These are phyloP conservation scores for Atractiella rhizophila DNA, from an alignment of 768 basidiomycete species.

Conservation along the genomic window DNA sequence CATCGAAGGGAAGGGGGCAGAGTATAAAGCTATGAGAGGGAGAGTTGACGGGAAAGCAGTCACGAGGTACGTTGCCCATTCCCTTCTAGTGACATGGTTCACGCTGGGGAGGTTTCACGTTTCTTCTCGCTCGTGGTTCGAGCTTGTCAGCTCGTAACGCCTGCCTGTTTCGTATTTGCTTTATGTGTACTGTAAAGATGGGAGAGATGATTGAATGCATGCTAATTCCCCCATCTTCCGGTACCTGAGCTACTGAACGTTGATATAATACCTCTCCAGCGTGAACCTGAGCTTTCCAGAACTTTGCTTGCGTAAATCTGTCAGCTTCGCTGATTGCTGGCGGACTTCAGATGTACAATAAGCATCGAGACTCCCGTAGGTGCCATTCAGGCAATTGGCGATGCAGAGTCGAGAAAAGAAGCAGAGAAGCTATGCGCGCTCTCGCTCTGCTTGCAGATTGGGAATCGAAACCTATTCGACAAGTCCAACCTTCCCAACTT, in stretches of 20 bases:
- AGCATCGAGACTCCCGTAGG: constrained; percentile 6
- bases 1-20: not conserved
- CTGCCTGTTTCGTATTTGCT: not conserved
- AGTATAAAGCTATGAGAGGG: not conserved
- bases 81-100: not conserved
- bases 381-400: constrained; percentile 36
- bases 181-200: no score
- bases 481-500: not conserved
- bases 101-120: no score
- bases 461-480: constrained; percentile 39
- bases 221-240: not conserved
- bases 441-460: constrained; percentile 45
- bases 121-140: not conserved
- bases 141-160: not conserved
- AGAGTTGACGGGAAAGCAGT: not conserved
- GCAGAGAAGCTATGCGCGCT: constrained; percentile 53
- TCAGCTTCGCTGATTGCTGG: constrained; percentile 1
- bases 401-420: constrained; percentile 33
- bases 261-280: not conserved
- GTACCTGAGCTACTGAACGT: not conserved
- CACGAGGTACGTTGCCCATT: constrained; percentile 1
- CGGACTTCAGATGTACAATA: not conserved
- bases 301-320: constrained; percentile 8
- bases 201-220: not conserved
- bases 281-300: not conserved